Percentiles rank a stretch among this genome's conserved stretches.
phyloP scores from a whole-genome alignment of 2,329 filamentous ascomycete genomes.

The Penicillium concentricum region DNA sequence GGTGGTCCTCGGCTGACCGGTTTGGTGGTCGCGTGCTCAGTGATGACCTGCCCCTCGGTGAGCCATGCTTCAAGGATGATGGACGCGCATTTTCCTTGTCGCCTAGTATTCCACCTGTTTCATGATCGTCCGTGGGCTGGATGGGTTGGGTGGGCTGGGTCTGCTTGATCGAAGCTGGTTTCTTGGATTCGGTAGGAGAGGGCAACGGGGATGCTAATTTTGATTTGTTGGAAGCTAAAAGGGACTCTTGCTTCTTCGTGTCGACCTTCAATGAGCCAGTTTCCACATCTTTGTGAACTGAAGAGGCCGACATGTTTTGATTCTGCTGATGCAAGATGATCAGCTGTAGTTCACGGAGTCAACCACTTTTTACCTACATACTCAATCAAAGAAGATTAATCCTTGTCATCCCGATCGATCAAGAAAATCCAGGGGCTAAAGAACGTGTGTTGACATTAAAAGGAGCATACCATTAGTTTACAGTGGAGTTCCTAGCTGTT shows the following conservation, averaged over 20 bases:
- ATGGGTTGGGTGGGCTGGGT: slow-evolving; percentile 14
- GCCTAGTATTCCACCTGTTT: background rate
- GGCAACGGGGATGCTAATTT: slow-evolving; percentile 31
- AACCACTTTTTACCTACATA: slow-evolving; percentile 6
- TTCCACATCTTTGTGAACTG: slow-evolving; percentile 20
- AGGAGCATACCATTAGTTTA: slow-evolving; percentile 26
- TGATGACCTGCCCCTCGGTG: slow-evolving; percentile 21
- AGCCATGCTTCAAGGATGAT: slow-evolving; percentile 18
- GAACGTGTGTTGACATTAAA: slow-evolving; percentile 22
- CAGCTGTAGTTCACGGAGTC: slow-evolving; percentile 16
- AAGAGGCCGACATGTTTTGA: slow-evolving; percentile 20
- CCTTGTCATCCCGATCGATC: background rate
- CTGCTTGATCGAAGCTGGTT: slow-evolving; percentile 18
- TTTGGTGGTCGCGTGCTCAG: slow-evolving; percentile 27
- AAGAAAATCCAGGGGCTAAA: background rate
- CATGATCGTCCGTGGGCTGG: slow-evolving; percentile 17
- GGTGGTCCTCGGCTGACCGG: slow-evolving; percentile 24
- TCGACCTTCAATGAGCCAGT: slow-evolving; percentile 16
- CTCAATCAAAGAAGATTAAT: background rate
- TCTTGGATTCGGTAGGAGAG: slow-evolving; percentile 28
- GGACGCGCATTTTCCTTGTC: slow-evolving; percentile 16
- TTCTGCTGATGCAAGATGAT: slow-evolving; percentile 21
- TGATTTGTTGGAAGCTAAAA: slow-evolving; percentile 18
- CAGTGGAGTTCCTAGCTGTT: slow-evolving; percentile 31
- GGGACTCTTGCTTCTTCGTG: slow-evolving; percentile 20